These are phyloP conservation scores for Lepiota venenata DNA, from an alignment of 768 basidiomycete species.

Conservation along the genomic window DNA sequence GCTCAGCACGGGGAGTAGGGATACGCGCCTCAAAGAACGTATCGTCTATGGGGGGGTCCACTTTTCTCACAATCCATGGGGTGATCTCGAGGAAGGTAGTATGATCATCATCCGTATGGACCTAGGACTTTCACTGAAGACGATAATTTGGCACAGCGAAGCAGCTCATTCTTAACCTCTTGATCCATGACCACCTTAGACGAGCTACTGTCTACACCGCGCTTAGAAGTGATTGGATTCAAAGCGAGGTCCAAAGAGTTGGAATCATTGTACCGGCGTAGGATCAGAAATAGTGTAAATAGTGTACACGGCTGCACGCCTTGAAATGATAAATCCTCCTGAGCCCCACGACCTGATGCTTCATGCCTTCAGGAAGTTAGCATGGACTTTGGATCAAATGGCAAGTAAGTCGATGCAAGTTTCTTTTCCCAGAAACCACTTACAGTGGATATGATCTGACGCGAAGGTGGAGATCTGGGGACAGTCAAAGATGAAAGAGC, in stretches of 20 bases:
- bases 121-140: not conserved
- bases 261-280: constrained; percentile 54
- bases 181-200: constrained; percentile 50
- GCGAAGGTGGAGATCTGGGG: constrained; percentile 85
- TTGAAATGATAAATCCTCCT: not conserved
- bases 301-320: constrained; percentile 4
- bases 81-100: constrained; percentile 52
- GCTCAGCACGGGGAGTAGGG: constrained; percentile 1
- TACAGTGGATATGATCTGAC: constrained; percentile 86
- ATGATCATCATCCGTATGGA: no score
- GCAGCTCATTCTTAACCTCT: constrained; percentile 54
- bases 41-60: constrained; percentile 63
- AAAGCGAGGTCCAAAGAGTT: constrained; percentile 57
- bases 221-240: constrained; percentile 65
- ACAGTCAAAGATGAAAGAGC: not conserved
- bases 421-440: constrained; percentile 26
- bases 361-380: constrained; percentile 79
- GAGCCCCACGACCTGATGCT: not conserved
- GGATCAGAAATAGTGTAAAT: constrained; percentile 35
- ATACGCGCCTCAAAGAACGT: constrained; percentile 50
- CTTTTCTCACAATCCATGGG: constrained; percentile 57
- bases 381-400: constrained; percentile 60
- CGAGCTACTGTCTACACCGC: constrained; percentile 66
- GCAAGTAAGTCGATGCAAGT: constrained; percentile 8
- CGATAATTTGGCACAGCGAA: constrained; percentile 39